phyloP scores from a whole-genome alignment of 129 eudicot species.

The Scalesia atractyloides region DNA sequence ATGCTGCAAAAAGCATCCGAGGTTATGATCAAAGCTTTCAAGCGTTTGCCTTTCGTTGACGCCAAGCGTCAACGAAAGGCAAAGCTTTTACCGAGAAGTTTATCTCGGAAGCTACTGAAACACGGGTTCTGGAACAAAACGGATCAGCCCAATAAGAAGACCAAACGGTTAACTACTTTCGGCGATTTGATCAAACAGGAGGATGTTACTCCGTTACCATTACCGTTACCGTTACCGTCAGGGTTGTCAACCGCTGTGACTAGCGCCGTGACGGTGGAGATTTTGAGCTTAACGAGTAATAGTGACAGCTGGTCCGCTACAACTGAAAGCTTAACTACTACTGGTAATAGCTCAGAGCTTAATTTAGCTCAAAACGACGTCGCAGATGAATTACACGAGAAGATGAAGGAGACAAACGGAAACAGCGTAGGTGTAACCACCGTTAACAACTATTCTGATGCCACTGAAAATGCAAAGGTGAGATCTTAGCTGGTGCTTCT shows the following conservation, averaged over 20 bases:
- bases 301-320: constrained; percentile 50
- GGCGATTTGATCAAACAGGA: constrained; percentile 41
- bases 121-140: constrained; percentile 64
- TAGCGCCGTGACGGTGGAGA: constrained; percentile 8
- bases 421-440: constrained; percentile 42
- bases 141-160: constrained; percentile 38
- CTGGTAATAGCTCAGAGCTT: constrained; percentile 35
- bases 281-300: constrained; percentile 25
- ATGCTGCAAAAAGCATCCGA: constrained; percentile 55
- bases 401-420: constrained; percentile 18
- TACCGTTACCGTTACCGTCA: constrained; percentile 1
- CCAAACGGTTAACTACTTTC: constrained; percentile 53
- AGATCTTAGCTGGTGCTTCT: constrained; percentile 20
- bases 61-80: background rate
- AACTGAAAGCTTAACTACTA: constrained; percentile 28
- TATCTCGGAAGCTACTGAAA: constrained; percentile 56
- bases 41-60: constrained; percentile 54
- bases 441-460: constrained; percentile 39
- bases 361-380: constrained; percentile 34
- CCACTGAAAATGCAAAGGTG: constrained; percentile 46
- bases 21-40: constrained; percentile 55
- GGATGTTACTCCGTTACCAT: background rate
- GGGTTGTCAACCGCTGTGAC: too few relatives aligned
- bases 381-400: constrained; percentile 22
- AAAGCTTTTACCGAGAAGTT: constrained; percentile 33